Evolutionary conservation across 2,329 filamentous ascomycete species (phyloP).

Genomic region (Aureobasidium lini): DNA sequence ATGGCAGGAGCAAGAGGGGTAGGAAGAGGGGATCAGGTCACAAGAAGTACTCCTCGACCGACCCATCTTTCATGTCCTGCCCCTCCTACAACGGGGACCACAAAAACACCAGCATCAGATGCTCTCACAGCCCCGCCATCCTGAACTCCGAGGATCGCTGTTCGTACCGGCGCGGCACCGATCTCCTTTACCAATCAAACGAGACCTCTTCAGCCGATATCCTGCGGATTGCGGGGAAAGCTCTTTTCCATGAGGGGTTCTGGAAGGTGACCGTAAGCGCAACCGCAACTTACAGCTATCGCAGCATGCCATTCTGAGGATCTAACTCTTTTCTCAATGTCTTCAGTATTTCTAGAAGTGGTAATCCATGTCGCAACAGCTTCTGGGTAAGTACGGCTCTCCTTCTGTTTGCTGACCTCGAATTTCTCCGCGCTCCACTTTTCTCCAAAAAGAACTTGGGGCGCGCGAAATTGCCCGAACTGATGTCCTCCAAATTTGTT

Average conservation of each 20-base stretch:
- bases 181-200: neutral
- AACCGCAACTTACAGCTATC: neutral
- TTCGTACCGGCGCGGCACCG: conserved; percentile 5
- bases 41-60: neutral
- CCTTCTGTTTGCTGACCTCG: too few species aligned
- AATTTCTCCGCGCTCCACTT: conserved; percentile 17
- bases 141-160: conserved; percentile 2
- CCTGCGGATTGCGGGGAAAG: neutral
- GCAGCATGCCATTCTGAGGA: neutral
- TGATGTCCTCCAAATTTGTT: neutral
- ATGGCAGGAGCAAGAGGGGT: neutral
- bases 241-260: neutral
- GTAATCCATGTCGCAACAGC: too few species aligned
- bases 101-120: conserved; percentile 1
- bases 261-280: neutral
- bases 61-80: conserved; percentile 1
- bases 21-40: neutral
- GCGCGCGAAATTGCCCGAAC: neutral
- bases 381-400: too few species aligned
- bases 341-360: too few species aligned
- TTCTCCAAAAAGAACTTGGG: neutral
- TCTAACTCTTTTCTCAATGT: too few species aligned
- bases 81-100: conserved; percentile 1
- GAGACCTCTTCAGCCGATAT: neutral
- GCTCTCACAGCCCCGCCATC: conserved; percentile 1